These are phyloP conservation scores for Simplicillium aogashimaense DNA, from an alignment of 2,329 filamentous ascomycete genomes.

Conservation along the genomic window DNA sequence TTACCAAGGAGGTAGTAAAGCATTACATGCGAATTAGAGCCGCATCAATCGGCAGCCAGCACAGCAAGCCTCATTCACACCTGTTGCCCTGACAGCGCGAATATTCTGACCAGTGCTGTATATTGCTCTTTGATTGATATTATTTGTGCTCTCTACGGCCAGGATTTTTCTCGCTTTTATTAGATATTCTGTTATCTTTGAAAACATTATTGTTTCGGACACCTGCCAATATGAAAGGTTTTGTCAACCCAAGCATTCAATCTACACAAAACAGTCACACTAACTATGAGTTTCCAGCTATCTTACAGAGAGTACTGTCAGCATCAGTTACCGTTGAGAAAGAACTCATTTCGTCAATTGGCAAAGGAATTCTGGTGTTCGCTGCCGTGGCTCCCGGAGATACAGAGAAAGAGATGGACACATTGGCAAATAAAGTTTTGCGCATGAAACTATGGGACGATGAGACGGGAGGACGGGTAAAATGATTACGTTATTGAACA, in stretches of 20 bases:
- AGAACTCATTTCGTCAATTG: conserved; percentile 81
- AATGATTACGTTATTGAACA: conserved; percentile 9
- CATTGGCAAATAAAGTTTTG: conserved; percentile 73
- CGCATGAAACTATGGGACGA: conserved; percentile 92
- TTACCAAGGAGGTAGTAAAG: too few relatives aligned
- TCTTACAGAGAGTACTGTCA: conserved; percentile 87
- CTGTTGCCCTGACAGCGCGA: too few relatives aligned
- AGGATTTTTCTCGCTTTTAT: too few relatives aligned
- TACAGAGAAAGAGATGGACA: conserved; percentile 77
- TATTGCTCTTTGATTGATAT: too few relatives aligned
- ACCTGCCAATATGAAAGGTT: neutral
- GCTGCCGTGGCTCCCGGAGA: conserved; percentile 87
- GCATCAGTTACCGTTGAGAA: conserved; percentile 93
- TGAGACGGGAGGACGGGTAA: conserved; percentile 57
- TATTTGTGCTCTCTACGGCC: too few relatives aligned
- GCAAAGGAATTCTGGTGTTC: conserved; percentile 81
- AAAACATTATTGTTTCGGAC: too few relatives aligned
- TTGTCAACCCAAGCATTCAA: too few relatives aligned
- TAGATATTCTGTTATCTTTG: too few relatives aligned
- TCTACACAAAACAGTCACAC: neutral
- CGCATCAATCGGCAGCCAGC: too few relatives aligned
- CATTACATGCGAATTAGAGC: too few relatives aligned
- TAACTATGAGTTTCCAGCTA: conserved; percentile 44
- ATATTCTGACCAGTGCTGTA: too few relatives aligned
- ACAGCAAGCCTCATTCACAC: too few relatives aligned